A percentile compares a stretch with the other conserved stretches of the same genome.
phyloP scores from a whole-genome alignment of 768 basidiomycete species.

The Auriscalpium vulgare region DNA sequence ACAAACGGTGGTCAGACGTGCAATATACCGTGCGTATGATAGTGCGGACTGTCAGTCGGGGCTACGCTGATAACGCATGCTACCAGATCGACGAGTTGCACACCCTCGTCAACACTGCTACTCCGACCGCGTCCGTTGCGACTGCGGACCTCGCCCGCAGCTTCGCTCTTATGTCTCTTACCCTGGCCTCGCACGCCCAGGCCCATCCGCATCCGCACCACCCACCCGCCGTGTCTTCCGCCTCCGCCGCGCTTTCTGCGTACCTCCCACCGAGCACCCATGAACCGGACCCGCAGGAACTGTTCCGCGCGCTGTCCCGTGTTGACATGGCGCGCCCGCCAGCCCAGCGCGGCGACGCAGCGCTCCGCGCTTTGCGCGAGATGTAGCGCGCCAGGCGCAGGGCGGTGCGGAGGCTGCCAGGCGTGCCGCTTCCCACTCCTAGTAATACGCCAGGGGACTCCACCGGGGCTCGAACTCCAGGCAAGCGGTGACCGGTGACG shows the following conservation, averaged over 20 bases:
- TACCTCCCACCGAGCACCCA: slow-evolving; percentile 27
- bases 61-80: too few relatives aligned
- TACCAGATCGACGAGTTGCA: slow-evolving; percentile 39
- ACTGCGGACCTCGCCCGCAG: slow-evolving; percentile 56
- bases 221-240: slow-evolving; percentile 15
- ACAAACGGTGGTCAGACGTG: slow-evolving; percentile 17
- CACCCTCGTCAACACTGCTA: slow-evolving; percentile 42
- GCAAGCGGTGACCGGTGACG: not conserved
- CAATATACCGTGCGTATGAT: too few relatives aligned
- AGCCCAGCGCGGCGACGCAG: slow-evolving; percentile 63
- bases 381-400: slow-evolving; percentile 54
- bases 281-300: slow-evolving; percentile 39
- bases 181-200: slow-evolving; percentile 40
- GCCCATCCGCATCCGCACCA: slow-evolving; percentile 16
- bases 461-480: slow-evolving; percentile 27
- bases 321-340: slow-evolving; percentile 62
- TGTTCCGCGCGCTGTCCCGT: slow-evolving; percentile 60
- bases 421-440: slow-evolving; percentile 42
- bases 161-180: slow-evolving; percentile 47
- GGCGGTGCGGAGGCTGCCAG: slow-evolving; percentile 41
- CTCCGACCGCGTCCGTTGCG: slow-evolving; percentile 42
- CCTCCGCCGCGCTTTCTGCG: slow-evolving; percentile 26
- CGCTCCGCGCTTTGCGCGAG: slow-evolving; percentile 60
- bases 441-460: slow-evolving; percentile 58
- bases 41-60: too few relatives aligned